Conservation (phyloP, 202 grass and related monocot genomes). For the Panicum virgatum region DNA sequence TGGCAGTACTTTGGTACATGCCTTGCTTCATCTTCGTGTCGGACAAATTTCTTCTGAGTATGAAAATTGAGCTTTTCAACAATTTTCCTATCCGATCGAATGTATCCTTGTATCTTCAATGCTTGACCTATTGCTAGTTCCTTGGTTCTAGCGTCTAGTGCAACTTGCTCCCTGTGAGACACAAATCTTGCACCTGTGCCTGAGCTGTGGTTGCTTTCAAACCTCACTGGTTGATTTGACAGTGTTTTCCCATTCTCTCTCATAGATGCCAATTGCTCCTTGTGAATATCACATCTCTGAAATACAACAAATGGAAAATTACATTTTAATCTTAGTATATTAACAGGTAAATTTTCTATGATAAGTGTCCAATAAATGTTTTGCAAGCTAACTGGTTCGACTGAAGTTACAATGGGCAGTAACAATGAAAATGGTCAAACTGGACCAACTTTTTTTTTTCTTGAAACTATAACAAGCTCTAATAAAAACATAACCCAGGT, state of each 20-base stretch:
- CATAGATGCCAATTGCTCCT: slow-evolving; percentile 13
- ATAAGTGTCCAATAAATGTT: not conserved
- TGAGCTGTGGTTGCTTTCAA: slow-evolving; percentile 3
- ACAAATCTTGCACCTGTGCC: slow-evolving; percentile 42
- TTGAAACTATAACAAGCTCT: not conserved
- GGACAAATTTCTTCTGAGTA: slow-evolving; percentile 17
- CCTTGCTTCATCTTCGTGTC: slow-evolving; percentile 4
- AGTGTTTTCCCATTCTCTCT: slow-evolving; percentile 26
- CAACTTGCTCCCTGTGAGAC: slow-evolving; percentile 35
- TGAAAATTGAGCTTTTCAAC: slow-evolving; percentile 29
- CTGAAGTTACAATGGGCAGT: not conserved
- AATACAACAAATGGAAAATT: not conserved
- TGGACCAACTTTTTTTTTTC: not conserved
- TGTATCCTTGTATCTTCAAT: slow-evolving; percentile 22
- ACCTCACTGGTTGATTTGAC: not conserved
- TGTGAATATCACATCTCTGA: slow-evolving; percentile 28
- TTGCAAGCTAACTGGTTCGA: not conserved
- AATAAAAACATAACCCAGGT: not conserved
- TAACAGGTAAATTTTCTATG: not conserved
- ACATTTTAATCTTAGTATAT: not conserved
- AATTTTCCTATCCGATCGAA: slow-evolving; percentile 11
- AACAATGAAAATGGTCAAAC: slow-evolving; percentile 8
- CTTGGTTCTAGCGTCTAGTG: slow-evolving; percentile 9
- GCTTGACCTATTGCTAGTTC: slow-evolving; percentile 23
- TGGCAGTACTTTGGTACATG: slow-evolving; percentile 7